Percentiles rank a stretch among this genome's conserved stretches.
These are phyloP conservation scores for Magnaporthales sp. DNA, from an alignment of 2,329 filamentous ascomycete genomes.

Conservation along the genomic window DNA sequence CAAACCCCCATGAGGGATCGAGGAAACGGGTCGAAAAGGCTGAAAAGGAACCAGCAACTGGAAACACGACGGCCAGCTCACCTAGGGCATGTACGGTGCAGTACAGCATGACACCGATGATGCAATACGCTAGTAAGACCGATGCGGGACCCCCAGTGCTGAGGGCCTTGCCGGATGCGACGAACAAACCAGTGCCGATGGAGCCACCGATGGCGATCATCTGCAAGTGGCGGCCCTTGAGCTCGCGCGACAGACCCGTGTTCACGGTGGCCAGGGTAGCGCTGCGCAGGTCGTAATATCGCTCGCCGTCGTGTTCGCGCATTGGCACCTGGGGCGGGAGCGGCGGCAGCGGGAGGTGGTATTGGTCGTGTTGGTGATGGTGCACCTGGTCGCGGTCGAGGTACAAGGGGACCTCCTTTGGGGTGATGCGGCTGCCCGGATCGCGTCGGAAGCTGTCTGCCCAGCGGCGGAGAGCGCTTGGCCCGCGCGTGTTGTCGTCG, in stretches of 20 bases:
- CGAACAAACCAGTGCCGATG: conserved; percentile 84
- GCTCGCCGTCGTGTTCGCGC: conserved; percentile 27
- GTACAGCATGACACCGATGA: conserved; percentile 83
- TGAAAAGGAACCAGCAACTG: conserved; percentile 85
- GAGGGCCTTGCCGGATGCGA: conserved; percentile 68
- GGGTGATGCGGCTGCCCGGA: conserved; percentile 38
- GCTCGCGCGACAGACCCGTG: conserved; percentile 63
- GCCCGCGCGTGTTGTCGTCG: conserved; percentile 10
- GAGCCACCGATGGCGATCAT: conserved; percentile 97
- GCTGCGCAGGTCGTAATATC: conserved; percentile 46
- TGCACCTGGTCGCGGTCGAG: not conserved
- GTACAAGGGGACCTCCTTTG: conserved; percentile 21
- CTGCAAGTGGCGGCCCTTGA: conserved; percentile 82
- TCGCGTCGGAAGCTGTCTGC: conserved; percentile 58
- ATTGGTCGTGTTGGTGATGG: not conserved
- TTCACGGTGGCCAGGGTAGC: conserved; percentile 67
- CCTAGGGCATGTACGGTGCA: conserved; percentile 87
- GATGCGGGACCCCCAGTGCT: conserved; percentile 69
- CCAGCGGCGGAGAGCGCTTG: conserved; percentile 24
- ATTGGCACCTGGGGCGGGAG: conserved; percentile 13
- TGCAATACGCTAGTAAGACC: conserved; percentile 64
- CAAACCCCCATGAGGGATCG: conserved; percentile 90
- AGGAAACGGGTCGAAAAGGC: conserved; percentile 88
- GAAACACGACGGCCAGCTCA: conserved; percentile 84
- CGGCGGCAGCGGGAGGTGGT: not conserved